Base-by-base conservation (phyloP, 2,329 filamentous ascomycete species). In the Fusarium napiforme region DNA sequence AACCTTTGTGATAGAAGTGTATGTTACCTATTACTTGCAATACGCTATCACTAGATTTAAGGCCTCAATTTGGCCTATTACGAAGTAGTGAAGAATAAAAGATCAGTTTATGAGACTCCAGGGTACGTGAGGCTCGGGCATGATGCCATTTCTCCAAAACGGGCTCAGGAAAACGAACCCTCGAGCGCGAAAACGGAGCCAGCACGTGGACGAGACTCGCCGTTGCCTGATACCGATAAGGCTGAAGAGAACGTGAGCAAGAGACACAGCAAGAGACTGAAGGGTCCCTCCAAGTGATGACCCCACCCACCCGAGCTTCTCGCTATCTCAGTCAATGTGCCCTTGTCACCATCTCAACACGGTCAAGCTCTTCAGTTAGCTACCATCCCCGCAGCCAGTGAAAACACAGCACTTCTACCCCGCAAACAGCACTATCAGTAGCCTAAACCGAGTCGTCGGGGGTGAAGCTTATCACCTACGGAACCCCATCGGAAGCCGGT, bases 401-500 rank as follows among this genome's bases (percentile, higher is more conserved):
- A 49, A 32, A 43, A 2, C 4, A 16, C 36, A 10, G 40, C 16
- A 19, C n/a, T 9, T 4, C 23, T 70, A 69, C 67, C 67, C 67
- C 67, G 67, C 67, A 70, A 65, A 69, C 12, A 32, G 10, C 26
- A 23, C 52, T 46, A 40, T 49, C 40, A 43, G 45, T 28, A 18
- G 39, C 52, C 34, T 36, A 42, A 32, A 26, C 21, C 37, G 16
- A 21, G 37, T 60, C 26, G 32, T 21, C 26, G 53, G 40, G 30
- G 18, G 15, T 12, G 9, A 30, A 30, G 50, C 65, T 63, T 68
- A 68, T 68, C 64, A 66, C 30, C 40, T 52, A 34, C 34, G 42
- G 34, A 52, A 43, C 49, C 43, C 52, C 42, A 43, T 69, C 64
- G 57, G 64, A 69, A 69, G 32, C 34, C 34, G 43, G 40, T 39